A percentile compares a stretch with the other conserved stretches of the same genome.
Evolutionary conservation across 208 protist species (phyloP).

Genomic region (Strigomonas culicis): DNA sequence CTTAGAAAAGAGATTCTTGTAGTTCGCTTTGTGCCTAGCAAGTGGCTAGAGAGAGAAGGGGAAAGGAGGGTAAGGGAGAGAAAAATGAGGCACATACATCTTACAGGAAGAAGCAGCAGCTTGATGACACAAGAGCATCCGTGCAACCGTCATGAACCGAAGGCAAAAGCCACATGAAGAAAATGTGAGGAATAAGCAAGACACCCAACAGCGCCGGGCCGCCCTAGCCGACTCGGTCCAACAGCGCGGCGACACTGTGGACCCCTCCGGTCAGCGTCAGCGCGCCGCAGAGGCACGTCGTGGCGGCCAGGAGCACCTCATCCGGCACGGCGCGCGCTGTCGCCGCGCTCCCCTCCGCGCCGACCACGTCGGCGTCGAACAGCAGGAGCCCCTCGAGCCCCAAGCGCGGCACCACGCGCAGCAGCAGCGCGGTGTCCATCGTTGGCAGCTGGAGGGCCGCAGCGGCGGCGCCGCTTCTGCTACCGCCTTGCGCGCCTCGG

Average conservation of each 20-base stretch:
- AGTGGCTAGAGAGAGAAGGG: background rate
- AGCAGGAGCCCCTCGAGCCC: conserved; percentile 39
- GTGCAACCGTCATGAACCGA: too few relatives aligned
- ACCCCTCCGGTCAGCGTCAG: conserved; percentile 36
- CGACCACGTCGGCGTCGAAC: conserved; percentile 23
- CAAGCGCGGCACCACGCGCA: conserved; percentile 16
- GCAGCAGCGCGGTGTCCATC: conserved; percentile 20
- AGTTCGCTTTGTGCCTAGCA: too few relatives aligned
- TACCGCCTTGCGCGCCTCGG: background rate
- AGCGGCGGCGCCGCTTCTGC: background rate
- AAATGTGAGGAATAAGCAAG: too few relatives aligned
- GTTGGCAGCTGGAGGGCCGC: conserved; percentile 18
- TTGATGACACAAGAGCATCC: background rate
- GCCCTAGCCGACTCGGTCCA: conserved; percentile 22
- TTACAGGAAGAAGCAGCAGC: background rate
- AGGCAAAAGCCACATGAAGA: too few relatives aligned
- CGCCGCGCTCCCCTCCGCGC: background rate
- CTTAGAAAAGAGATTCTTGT: too few relatives aligned
- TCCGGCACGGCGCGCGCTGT: conserved; percentile 16
- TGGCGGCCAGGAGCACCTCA: conserved; percentile 61
- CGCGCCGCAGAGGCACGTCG: conserved; percentile 61
- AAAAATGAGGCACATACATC: background rate
- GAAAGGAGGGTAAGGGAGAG: background rate
- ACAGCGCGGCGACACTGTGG: conserved; percentile 19
- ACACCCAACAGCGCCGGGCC: too few relatives aligned